Evolutionary conservation across 2,329 filamentous ascomycete species (phyloP).

Genomic region (Aureobasidium melanogenum): DNA sequence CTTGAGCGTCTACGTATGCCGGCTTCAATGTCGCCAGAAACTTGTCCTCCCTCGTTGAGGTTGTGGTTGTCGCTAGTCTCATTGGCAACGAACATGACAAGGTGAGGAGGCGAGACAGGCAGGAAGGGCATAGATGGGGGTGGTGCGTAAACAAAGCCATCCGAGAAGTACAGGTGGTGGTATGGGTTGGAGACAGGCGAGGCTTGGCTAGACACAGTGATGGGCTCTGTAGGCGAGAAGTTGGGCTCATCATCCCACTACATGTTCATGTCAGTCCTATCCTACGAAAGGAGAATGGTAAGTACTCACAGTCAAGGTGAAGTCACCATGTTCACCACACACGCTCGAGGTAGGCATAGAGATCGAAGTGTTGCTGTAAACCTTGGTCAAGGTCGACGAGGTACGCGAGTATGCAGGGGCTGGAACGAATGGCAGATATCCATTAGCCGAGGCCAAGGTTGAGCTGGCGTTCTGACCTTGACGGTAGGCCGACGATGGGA

Average conservation of each 20-base stretch:
- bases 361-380: constrained; percentile 2
- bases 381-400: constrained; percentile 1
- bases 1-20: constrained; percentile 33
- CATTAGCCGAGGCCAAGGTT: not conserved
- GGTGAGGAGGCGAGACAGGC: constrained; percentile 36
- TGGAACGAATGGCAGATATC: not conserved
- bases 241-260: constrained; percentile 29
- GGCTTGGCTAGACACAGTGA: constrained; percentile 25
- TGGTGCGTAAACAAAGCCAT: constrained; percentile 42
- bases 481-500: not conserved
- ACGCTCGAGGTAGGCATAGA: constrained; percentile 10
- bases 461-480: not conserved
- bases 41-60: constrained; percentile 28
- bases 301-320: constrained; percentile 24
- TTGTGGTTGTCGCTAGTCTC: constrained; percentile 18
- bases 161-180: constrained; percentile 43
- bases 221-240: constrained; percentile 23
- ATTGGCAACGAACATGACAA: constrained; percentile 39
- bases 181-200: constrained; percentile 41
- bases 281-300: constrained; percentile 17
- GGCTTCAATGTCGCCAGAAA: constrained; percentile 39
- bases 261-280: constrained; percentile 16
- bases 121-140: constrained; percentile 36
- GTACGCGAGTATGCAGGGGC: not conserved
- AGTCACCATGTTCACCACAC: constrained; percentile 39